Base-by-base conservation (phyloP, 768 basidiomycete genomes). In the Lentinula sp. region DNA sequence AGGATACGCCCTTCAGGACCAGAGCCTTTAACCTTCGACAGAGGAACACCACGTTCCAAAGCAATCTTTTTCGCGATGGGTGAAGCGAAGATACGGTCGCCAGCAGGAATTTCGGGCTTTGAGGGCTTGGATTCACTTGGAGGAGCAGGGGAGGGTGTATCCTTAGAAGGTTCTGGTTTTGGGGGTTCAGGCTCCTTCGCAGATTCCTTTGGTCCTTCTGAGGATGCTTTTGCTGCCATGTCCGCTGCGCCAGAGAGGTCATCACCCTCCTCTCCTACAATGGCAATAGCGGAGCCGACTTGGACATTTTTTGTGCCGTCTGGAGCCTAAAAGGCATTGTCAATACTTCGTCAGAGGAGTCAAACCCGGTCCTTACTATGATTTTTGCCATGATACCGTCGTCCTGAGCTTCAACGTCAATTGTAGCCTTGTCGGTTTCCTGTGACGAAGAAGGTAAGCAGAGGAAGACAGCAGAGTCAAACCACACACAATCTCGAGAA, bases 361-460 rank as follows among this genome's bases (percentile, higher is more conserved):
- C 11, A 21, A 46, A n/a, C 5, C 31, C 28, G 16, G 35, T 32
- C 16, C 92, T 61, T 76, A 95, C 95, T 59, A 99, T 87, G 66
- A 99, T 97, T 84, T 98, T 98, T 56, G 91, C 95, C 62, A 99
- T 78, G 64, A 98, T 76, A 66, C 97, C 97, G 67, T 99, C 97
- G 46, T 98, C 97, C 78, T 95, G 95, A 8, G 97, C 94, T 77
- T 99, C 97, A 39, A 99, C 96, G 77, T 99, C 97, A 75, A 99
- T 98, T 52, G 95, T 95, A 21, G 97, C 96, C 83, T 99, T 99
- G 88, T 99, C 97, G 58, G 97, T 99, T 88, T 99, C 97, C 94
- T 96, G 64, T 13, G 51, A 52, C 54, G 63, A 53, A n/a, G 50
- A 57, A 43, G n/a, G 49, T 31, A n/a, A 45, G 39, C 51, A 50